These are phyloP conservation scores for Trichoderma orchidacearum DNA, from an alignment of 495 filamentous ascomycete genomes.

Conservation along the genomic window DNA sequence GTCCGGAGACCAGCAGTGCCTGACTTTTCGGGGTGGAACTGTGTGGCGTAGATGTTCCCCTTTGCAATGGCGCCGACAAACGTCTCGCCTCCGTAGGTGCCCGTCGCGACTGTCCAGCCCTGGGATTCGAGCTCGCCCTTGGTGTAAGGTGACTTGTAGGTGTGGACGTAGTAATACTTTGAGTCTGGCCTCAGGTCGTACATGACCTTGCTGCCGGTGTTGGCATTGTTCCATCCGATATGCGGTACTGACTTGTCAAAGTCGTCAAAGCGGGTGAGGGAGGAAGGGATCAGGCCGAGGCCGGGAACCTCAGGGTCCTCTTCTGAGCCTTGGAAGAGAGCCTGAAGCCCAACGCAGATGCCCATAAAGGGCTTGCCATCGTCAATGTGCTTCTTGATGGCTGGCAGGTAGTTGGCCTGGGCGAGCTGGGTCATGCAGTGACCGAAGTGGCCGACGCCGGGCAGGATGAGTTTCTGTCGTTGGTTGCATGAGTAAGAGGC, in stretches of 20 bases:
- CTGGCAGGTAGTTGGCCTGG: constrained; percentile 64
- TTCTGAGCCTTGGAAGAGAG: constrained; percentile 70
- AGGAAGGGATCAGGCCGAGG: constrained; percentile 57
- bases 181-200: constrained; percentile 66
- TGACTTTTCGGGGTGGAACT: constrained; percentile 97
- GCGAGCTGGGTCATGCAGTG: constrained; percentile 80
- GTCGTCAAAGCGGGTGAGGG: constrained; percentile 64
- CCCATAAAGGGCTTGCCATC: constrained; percentile 94
- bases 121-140: constrained; percentile 56
- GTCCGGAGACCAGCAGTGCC: constrained; percentile 76
- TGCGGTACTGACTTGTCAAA: constrained; percentile 79
- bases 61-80: constrained; percentile 85
- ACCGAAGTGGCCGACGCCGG: constrained; percentile 94
- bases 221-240: constrained; percentile 93
- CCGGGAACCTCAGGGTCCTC: constrained; percentile 61
- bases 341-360: constrained; percentile 91
- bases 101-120: constrained; percentile 83
- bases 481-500: background rate
- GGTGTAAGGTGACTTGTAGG: constrained; percentile 70
- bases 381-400: constrained; percentile 65
- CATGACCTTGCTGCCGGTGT: constrained; percentile 34
- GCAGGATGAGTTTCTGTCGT: constrained; percentile 73
- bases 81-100: constrained; percentile 72
- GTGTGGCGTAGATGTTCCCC: constrained; percentile 76
- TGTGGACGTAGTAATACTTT: constrained; percentile 98